Evolutionary conservation across 768 basidiomycete genomes (phyloP), one percentile per base, ranked within the genome.

Genomic region (Leucocoprinus birnbaumii): DNA sequence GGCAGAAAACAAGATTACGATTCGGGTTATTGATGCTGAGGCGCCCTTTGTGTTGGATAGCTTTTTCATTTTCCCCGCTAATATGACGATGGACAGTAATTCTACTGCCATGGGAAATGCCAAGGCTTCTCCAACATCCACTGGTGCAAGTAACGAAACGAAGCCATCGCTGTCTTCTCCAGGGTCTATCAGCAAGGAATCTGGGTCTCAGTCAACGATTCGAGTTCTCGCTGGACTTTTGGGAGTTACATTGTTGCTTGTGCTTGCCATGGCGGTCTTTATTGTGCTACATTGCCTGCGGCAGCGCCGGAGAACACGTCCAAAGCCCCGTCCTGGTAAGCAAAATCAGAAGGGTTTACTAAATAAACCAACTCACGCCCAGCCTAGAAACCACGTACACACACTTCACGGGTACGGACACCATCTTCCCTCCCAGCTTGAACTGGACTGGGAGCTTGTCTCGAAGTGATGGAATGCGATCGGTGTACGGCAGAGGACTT

Each of bases 31-130:
- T 1, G 57, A 60, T 11, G 62, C 69, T 2, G 57, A 56, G 25
- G 63, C 71, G 1, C 76, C 77, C 6, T 82, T 70, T 55, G 74
- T 68, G 3, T 53, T 82, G 13, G 68, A 74, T 26, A 66, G 66
- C 25, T 73, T 79, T 54, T 69, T 73, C 55, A 61, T 80, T 6
- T 63, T 66, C 35, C 71, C 75, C 1, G 59, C 46, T 24, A 35
- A 46, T 25, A 37, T 44, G 42, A 34, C 48, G 37, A 51, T 37
- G 9, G n/a, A n/a, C n/a, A n/a, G n/a, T n/a, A n/a, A n/a, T n/a
- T n/a, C n/a, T n/a, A n/a, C n/a, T n/a, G n/a, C n/a, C n/a, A n/a
- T n/a, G n/a, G n/a, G n/a, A n/a, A n/a, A n/a, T n/a, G n/a, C n/a
- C n/a, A n/a, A n/a, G n/a, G n/a, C n/a, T n/a, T n/a, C n/a, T 26